These are phyloP conservation scores for Prunus yedoensis DNA, from an alignment of 331 rosid species.

Conservation along the genomic window DNA sequence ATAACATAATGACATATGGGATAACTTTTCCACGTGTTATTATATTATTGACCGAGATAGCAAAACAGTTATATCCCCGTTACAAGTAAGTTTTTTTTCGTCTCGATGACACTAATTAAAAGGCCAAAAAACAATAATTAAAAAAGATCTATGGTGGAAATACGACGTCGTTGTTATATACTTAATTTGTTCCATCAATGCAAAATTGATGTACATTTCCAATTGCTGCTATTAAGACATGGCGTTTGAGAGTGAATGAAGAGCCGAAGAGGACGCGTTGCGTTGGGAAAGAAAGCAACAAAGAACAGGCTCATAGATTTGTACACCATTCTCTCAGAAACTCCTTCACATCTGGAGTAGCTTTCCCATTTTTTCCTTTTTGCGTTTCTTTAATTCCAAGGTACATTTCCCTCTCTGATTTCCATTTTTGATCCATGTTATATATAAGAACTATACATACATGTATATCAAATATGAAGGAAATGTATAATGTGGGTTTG, in stretches of 20 bases:
- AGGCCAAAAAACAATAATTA: too few relatives aligned
- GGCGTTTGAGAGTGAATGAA: slow-evolving; percentile 1
- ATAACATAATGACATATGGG: too few relatives aligned
- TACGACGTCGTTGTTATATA: too few relatives aligned
- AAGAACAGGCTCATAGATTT: not conserved
- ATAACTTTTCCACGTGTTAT: too few relatives aligned
- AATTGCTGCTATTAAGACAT: not conserved
- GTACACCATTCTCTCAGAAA: slow-evolving; percentile 1
- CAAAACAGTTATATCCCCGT: fast-evolving
- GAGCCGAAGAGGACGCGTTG: slow-evolving; percentile 17
- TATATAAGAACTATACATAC: not conserved
- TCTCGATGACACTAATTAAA: too few relatives aligned
- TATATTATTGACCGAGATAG: too few relatives aligned
- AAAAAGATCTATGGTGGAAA: too few relatives aligned
- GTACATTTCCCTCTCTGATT: slow-evolving; percentile 20
- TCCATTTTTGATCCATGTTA: not conserved
- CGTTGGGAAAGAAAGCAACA: slow-evolving; percentile 2
- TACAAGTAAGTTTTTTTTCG: too few relatives aligned
- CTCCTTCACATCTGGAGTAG: not conserved
- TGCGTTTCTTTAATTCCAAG: not conserved
- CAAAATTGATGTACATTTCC: not conserved
- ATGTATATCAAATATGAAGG: too few relatives aligned
- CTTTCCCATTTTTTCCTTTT: not conserved
- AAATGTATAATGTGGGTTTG: not conserved
- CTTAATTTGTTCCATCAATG: too few relatives aligned